Conservation (phyloP, 2,329 filamentous ascomycete species). For the Aspergillus fumigatus region DNA sequence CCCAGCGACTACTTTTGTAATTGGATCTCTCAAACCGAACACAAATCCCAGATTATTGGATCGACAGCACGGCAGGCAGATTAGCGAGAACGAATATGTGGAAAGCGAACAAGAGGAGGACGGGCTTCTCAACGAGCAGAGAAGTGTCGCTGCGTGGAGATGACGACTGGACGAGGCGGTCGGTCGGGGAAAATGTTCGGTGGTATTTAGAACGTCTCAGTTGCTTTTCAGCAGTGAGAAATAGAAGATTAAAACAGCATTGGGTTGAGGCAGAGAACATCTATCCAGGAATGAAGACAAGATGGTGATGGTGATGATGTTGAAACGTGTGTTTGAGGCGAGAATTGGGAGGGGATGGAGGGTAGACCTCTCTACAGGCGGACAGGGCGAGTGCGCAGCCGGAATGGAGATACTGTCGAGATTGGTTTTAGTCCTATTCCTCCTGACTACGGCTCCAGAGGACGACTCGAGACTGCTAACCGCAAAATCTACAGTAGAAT, state of each 20-base stretch:
- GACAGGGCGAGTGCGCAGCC: not conserved
- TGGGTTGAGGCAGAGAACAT: not conserved
- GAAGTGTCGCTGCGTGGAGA: slow-evolving; percentile 20
- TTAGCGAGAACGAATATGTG: slow-evolving; percentile 6
- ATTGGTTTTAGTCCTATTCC: not conserved
- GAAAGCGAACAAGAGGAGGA: slow-evolving; percentile 5
- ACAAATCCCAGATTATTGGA: not conserved
- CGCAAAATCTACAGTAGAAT: not conserved
- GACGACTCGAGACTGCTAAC: not conserved
- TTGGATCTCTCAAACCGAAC: not conserved
- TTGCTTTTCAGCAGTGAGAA: slow-evolving; percentile 1
- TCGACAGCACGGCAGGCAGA: slow-evolving; percentile 1
- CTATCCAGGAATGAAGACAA: not conserved
- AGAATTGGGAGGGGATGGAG: not conserved
- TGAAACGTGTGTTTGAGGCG: not conserved
- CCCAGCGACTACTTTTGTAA: slow-evolving; percentile 4
- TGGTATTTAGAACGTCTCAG: slow-evolving; percentile 6
- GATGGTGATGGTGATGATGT: not conserved
- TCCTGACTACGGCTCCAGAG: not conserved
- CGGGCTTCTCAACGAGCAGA: not conserved
- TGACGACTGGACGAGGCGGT: slow-evolving; percentile 21
- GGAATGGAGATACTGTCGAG: not conserved
- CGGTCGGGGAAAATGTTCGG: slow-evolving; percentile 17
- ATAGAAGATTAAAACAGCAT: not conserved
- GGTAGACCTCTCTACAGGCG: not conserved